Percentiles rank a stretch among this genome's conserved stretches.
phyloP scores from a whole-genome alignment of 2,329 filamentous ascomycete genomes.

The Pseudocercospora musae region DNA sequence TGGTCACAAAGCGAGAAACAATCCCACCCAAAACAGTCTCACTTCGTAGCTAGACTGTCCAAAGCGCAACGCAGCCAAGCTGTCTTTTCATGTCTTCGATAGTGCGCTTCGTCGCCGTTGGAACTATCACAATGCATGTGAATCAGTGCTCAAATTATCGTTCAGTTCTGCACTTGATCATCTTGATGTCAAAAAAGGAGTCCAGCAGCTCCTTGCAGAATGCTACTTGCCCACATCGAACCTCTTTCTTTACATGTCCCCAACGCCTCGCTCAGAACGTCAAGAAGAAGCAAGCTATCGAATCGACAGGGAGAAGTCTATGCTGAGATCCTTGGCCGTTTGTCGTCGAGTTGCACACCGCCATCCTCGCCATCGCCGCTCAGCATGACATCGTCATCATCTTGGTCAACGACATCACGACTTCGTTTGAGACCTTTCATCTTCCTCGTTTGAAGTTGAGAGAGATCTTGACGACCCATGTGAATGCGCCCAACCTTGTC shows the following conservation, averaged over 20 bases:
- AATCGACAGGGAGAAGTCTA: slow-evolving; percentile 5
- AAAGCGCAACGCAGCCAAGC: neutral
- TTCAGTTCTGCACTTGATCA: neutral
- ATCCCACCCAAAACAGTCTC: neutral
- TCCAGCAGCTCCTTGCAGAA: neutral
- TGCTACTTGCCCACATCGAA: neutral
- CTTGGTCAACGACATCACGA: slow-evolving; percentile 60
- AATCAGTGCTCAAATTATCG: neutral
- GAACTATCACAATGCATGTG: neutral
- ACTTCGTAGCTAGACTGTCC: neutral
- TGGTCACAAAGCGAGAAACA: neutral
- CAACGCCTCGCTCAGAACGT: slow-evolving; percentile 19
- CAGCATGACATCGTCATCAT: slow-evolving; percentile 48
- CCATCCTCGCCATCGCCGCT: slow-evolving; percentile 39
- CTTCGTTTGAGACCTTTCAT: slow-evolving; percentile 97
- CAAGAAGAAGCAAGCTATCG: neutral
- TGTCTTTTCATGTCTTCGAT: neutral
- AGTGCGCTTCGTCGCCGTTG: too few relatives aligned
- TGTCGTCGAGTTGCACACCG: slow-evolving; percentile 22
- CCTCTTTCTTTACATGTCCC: neutral
- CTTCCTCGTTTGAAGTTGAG: slow-evolving; percentile 87
- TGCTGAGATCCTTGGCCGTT: slow-evolving; percentile 26
- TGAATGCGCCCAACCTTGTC: slow-evolving; percentile 96
- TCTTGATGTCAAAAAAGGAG: neutral
- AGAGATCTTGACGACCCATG: slow-evolving; percentile 83